Conservation (phyloP, 306 rosid species). For the Phaseolus lunatus region DNA sequence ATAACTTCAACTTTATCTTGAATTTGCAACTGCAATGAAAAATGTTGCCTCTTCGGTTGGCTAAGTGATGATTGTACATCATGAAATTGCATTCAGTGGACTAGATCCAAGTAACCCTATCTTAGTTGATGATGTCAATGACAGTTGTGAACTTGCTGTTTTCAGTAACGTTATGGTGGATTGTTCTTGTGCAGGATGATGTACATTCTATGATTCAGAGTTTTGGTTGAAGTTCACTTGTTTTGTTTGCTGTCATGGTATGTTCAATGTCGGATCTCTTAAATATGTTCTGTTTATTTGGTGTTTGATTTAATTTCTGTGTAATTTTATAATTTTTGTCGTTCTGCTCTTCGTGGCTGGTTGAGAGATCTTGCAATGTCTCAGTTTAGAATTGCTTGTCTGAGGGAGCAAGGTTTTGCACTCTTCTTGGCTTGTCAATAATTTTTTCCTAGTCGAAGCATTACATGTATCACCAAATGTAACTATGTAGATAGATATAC, state of each 20-base stretch:
- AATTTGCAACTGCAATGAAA: background rate
- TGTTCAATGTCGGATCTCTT: conserved; percentile 27
- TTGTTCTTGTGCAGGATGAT: conserved; percentile 41
- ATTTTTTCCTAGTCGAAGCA: conserved; percentile 27
- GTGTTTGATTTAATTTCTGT: background rate
- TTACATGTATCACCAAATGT: background rate
- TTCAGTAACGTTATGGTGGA: conserved; percentile 1
- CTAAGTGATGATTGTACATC: background rate
- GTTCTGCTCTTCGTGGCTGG: background rate
- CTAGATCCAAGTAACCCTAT: background rate
- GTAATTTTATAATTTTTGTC: background rate
- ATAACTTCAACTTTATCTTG: background rate
- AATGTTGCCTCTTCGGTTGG: background rate
- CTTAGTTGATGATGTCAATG: background rate
- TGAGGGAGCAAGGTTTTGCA: background rate
- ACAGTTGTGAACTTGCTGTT: conserved; percentile 3
- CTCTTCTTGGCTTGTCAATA: conserved; percentile 1
- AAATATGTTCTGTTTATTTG: conserved; percentile 14
- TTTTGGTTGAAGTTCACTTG: conserved; percentile 30
- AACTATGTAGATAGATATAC: background rate
- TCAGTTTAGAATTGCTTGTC: background rate
- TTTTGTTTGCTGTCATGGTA: conserved; percentile 48
- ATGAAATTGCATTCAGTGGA: conserved; percentile 9
- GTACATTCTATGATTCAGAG: conserved; percentile 33
- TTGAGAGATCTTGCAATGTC: conserved; percentile 5